These are phyloP conservation scores for Epichloe hybrida DNA, from an alignment of 2,329 filamentous ascomycete genomes.

Conservation along the genomic window DNA sequence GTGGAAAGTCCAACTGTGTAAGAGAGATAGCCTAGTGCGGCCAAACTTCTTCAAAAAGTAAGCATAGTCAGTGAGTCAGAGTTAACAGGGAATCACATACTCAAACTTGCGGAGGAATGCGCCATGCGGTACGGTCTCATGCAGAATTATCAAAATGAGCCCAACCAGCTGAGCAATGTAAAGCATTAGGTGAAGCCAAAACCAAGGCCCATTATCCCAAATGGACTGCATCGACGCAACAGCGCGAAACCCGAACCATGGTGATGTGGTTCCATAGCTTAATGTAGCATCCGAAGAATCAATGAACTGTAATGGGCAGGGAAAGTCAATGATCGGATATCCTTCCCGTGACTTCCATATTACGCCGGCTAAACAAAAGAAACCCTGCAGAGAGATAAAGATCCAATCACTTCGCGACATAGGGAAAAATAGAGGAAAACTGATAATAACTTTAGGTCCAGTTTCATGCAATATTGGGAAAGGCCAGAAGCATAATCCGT, in stretches of 20 bases:
- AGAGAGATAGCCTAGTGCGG: background rate
- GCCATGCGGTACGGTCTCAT: background rate
- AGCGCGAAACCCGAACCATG: background rate
- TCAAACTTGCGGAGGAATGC: background rate
- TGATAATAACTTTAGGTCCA: background rate
- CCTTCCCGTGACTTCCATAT: conserved; percentile 5
- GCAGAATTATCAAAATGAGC: conserved; percentile 1
- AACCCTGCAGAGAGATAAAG: conserved; percentile 2
- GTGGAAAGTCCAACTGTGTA: background rate
- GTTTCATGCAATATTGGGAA: background rate
- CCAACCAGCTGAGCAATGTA: conserved; percentile 6
- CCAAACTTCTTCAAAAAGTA: background rate
- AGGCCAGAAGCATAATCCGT: background rate
- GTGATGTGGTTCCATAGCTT: background rate
- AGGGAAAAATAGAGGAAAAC: background rate
- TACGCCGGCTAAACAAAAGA: background rate
- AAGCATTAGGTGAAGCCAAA: conserved; percentile 7
- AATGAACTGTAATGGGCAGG: background rate
- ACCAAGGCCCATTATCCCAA: conserved; percentile 6
- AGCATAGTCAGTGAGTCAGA: background rate
- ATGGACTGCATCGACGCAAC: background rate
- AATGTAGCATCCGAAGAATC: background rate
- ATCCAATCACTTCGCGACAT: background rate
- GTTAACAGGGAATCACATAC: background rate
- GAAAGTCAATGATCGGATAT: background rate